Conservation (phyloP, 192 early-diverging fungal species). For the Entomortierella lignicola region DNA sequence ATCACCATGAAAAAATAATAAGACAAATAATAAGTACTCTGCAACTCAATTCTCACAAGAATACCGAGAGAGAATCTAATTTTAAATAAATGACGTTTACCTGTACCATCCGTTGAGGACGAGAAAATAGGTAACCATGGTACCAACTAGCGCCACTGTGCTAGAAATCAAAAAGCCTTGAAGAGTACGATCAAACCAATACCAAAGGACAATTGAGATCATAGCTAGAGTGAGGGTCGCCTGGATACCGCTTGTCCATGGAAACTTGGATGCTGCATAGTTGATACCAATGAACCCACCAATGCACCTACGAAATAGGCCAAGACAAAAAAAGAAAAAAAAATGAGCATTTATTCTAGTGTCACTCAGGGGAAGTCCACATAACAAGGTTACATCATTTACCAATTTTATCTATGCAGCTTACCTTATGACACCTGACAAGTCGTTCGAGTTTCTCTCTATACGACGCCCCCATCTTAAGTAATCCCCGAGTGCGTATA, state of each 20-base stretch:
- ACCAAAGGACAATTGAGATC: conserved; percentile 73
- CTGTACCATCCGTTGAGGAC: conserved; percentile 72
- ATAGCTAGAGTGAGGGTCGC: conserved; percentile 68
- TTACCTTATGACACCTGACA: conserved; percentile 69
- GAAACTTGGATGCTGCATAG: conserved; percentile 73
- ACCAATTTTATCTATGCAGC: background rate
- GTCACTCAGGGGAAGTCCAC: background rate
- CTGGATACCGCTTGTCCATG: conserved; percentile 70
- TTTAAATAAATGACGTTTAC: conserved; percentile 34
- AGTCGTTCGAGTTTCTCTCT: conserved; percentile 59
- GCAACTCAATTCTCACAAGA: background rate
- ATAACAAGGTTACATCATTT: conserved; percentile 3
- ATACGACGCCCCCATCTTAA: conserved; percentile 59
- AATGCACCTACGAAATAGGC: conserved; percentile 38
- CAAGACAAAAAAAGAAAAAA: too few relatives aligned
- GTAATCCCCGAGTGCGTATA: conserved; percentile 63
- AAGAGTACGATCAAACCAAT: conserved; percentile 75
- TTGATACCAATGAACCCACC: conserved; percentile 69
- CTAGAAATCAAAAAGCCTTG: conserved; percentile 72
- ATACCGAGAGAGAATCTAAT: background rate
- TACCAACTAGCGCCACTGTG: conserved; percentile 66
- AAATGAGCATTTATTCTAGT: background rate
- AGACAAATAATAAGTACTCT: background rate
- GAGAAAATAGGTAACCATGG: conserved; percentile 66
- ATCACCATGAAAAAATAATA: background rate